Evolutionary conservation across 805 yeast species (phyloP), one percentile per base, ranked within the genome.

Genomic region (Teunomyces kruisii): DNA sequence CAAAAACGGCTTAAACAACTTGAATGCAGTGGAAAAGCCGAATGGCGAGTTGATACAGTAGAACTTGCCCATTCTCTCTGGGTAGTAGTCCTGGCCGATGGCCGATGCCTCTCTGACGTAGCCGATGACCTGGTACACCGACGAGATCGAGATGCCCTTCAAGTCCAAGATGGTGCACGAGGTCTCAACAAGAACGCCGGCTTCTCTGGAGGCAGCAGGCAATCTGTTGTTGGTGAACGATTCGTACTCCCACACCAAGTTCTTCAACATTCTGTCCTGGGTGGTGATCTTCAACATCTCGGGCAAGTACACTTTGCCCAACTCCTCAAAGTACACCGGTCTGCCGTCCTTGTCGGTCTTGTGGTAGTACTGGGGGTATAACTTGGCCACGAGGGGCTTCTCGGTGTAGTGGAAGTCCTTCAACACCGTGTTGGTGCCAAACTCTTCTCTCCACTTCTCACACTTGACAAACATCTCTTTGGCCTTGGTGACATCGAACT

Each of bases 21-120:
- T 81, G 79, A 92, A 94, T 32, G 95, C 97, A 32, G 97, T 84
- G 31, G 96, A 82, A 71, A 94, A 94, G 2, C 99, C 99, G 63
- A 90, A 94, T 52, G 99, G 99, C 1, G 98, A 96, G 62, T 94
- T 94, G 70, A 94, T 88, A 58, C 91, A 74, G 71, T 90, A 92
- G 65, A 92, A 94, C 68, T 88, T 90, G 62, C 99, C 99, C 99
- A 94, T 94, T 70, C 98, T 86, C 76, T 94, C 99, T 12, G 99
- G 99, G 66, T 94, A 94, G 71, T 88, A 92, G 72, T 94, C 88
- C 75, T 94, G 99, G 48, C 98, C 97, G 58, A 94, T 88, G 59
- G 79, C 74, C 10, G 97, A 88, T 8, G 99, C 97, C 69, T 91
- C 97, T 64, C 84, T 83, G 44, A 94, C 96, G 68, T 90, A 94